Percentiles rank a stretch among this genome's conserved stretches.
Conservation (phyloP, 257 asterid genomes). For the Linaria vulgaris region DNA sequence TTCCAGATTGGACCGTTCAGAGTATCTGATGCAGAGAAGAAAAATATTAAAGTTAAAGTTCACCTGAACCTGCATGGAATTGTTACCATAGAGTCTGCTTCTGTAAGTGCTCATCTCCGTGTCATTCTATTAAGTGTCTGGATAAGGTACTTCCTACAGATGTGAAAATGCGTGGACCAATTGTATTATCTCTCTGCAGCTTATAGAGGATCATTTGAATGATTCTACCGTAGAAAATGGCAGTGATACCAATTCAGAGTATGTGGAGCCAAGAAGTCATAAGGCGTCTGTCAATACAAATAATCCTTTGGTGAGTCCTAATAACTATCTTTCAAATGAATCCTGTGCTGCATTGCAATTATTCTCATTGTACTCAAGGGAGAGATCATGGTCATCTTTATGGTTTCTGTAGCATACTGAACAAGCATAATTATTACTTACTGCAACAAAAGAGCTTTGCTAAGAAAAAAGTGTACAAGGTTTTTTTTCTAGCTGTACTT, state of each 20-base stretch:
- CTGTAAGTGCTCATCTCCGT: slow-evolving; percentile 49
- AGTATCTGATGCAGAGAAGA: slow-evolving; percentile 48
- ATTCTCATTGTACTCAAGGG: slow-evolving; percentile 13
- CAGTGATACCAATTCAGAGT: slow-evolving; percentile 43
- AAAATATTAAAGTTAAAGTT: slow-evolving; percentile 68
- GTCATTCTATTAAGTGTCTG: slow-evolving; percentile 12
- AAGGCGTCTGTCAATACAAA: slow-evolving; percentile 39
- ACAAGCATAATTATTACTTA: neutral
- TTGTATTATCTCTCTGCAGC: slow-evolving; percentile 45
- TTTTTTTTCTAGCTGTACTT: slow-evolving; percentile 13
- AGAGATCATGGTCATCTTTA: slow-evolving; percentile 13
- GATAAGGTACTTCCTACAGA: slow-evolving; percentile 15
- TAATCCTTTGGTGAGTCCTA: slow-evolving; percentile 47
- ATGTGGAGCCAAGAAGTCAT: slow-evolving; percentile 40
- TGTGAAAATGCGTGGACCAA: slow-evolving; percentile 20
- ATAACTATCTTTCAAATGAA: slow-evolving; percentile 12
- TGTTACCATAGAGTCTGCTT: slow-evolving; percentile 66
- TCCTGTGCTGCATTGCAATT: slow-evolving; percentile 17
- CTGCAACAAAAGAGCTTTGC: neutral
- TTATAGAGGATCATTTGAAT: slow-evolving; percentile 51
- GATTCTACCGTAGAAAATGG: slow-evolving; percentile 39
- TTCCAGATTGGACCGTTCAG: slow-evolving; percentile 84
- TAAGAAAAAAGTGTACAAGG: neutral
- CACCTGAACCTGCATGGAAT: slow-evolving; percentile 80
- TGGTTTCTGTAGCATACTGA: slow-evolving; percentile 12